Base-by-base conservation (phyloP, 257 asterid genomes). In the Solanum paucissectum region DNA sequence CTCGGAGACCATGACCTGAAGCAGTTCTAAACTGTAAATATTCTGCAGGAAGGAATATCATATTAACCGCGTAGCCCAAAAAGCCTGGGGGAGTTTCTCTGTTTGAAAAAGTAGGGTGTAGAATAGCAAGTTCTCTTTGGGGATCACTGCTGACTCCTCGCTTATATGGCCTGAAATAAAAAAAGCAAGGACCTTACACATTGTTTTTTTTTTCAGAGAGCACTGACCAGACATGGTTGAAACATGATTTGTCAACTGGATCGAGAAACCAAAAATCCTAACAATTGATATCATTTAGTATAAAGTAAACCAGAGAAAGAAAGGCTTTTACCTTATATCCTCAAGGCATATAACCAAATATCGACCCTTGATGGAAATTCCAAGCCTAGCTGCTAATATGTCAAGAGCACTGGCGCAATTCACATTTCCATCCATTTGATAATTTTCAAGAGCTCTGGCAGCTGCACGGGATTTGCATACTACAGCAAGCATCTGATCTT, bases 401-500 rank as follows among this genome's bases (percentile, higher is more conserved):
- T 72, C 33, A 21, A 92, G 88, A 88, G 87, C 89, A 86, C 25
- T 49, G 34, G 72, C 55, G 27, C 32, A 20, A 87, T 71, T 74
- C 37, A 86, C 29, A n/a, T 36, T 49, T 79, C 91, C 90, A 49
- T 66, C 83, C 11, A 60, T 82, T 33, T n/a, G 77, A 85, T 87
- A 37, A 88, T 88, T 72, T 71, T 91, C 93, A 23, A 93, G 85
- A 84, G 86, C 36, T 76, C 83, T 68, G 49, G 93, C 94, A 84
- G 90, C 92, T 33, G 86, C 89, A 52, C 83, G 71, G 73, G 89
- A 89, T 86, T 90, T 90, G 93, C 98, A 95, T 33, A 91, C 98
- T 36, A 93, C 75, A 14, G 96, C 95, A 37, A 92, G 92, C 98
- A 95, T 93, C 87, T 90, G 93, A 86, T 93, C 92, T 86, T 93